Percentiles rank a stretch among this genome's conserved stretches.
phyloP scores from a whole-genome alignment of 768 basidiomycete species.

The Chalciporus chontae region DNA sequence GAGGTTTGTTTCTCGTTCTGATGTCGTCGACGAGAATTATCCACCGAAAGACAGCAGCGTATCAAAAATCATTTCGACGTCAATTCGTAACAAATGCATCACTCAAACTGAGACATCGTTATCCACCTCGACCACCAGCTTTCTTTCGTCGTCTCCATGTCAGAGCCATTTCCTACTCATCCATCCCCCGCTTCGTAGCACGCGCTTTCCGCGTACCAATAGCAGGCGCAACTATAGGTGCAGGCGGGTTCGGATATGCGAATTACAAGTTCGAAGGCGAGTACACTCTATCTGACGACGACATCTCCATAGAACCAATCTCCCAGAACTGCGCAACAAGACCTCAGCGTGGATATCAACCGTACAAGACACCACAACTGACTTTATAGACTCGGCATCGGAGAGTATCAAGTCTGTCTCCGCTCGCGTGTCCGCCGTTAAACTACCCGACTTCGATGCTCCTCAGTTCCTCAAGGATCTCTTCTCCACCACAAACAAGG shows the following conservation, averaged over 20 bases:
- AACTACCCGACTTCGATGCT: slow-evolving; percentile 53
- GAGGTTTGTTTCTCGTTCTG: not conserved
- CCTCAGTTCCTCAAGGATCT: slow-evolving; percentile 72
- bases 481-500: slow-evolving; percentile 32
- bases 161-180: slow-evolving; percentile 79
- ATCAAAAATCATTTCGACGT: slow-evolving; percentile 24
- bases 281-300: slow-evolving; percentile 13
- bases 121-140: slow-evolving; percentile 40
- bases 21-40: slow-evolving; percentile 23
- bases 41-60: not conserved
- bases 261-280: slow-evolving; percentile 96
- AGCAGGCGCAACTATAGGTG: slow-evolving; percentile 86
- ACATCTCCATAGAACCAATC: not conserved
- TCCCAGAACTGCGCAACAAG: slow-evolving; percentile 66
- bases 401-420: slow-evolving; percentile 62
- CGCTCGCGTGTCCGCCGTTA: slow-evolving; percentile 55
- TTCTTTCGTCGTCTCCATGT: slow-evolving; percentile 64
- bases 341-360: slow-evolving; percentile 63
- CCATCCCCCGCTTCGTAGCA: slow-evolving; percentile 85
- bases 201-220: slow-evolving; percentile 87
- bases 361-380: slow-evolving; percentile 59
- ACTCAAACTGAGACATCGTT: slow-evolving; percentile 44
- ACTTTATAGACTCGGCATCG: slow-evolving; percentile 68
- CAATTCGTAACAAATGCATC: slow-evolving; percentile 52
- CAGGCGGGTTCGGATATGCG: slow-evolving; percentile 88